Evolutionary conservation across 106 monocot genomes (phyloP).

Genomic region (Cymbidium sinense): DNA sequence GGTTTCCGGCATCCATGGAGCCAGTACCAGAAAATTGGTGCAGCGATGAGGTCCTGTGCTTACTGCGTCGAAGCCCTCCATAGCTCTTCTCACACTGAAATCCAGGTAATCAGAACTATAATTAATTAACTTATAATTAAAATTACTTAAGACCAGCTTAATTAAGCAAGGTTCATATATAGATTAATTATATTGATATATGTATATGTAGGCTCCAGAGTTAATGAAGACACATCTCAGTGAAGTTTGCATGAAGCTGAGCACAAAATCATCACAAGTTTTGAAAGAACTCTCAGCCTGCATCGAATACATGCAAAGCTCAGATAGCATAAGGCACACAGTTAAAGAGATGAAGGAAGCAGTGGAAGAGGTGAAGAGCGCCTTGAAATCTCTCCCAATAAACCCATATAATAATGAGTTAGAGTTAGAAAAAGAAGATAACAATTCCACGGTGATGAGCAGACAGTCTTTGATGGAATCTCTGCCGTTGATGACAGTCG

Average conservation of each 20-base stretch:
- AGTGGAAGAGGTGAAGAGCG: slow-evolving; percentile 6
- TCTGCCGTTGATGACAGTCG: slow-evolving; percentile 26
- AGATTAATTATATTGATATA: no score
- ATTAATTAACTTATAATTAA: neutral
- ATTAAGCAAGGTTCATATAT: neutral
- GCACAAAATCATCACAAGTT: slow-evolving; percentile 7
- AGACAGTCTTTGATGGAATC: slow-evolving; percentile 21
- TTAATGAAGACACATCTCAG: slow-evolving; percentile 12
- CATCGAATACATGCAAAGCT: slow-evolving; percentile 14
- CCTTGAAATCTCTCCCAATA: neutral
- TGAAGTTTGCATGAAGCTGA: slow-evolving; percentile 13
- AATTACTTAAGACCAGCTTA: neutral
- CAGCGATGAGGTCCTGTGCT: slow-evolving; percentile 19
- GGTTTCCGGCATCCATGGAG: slow-evolving; percentile 23
- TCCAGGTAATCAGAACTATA: slow-evolving; percentile 7
- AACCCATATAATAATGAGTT: neutral
- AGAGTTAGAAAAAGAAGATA: neutral
- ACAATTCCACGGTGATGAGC: neutral
- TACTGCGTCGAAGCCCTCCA: slow-evolving; percentile 15
- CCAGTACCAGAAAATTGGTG: slow-evolving; percentile 15
- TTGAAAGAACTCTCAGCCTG: slow-evolving; percentile 13
- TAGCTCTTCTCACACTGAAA: slow-evolving; percentile 8
- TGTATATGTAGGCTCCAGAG: slow-evolving; percentile 11
- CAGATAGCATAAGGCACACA: neutral
- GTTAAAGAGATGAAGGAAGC: slow-evolving; percentile 11